Evolutionary conservation across 805 yeast species (phyloP).

Genomic region (Candida silvicultrix): DNA sequence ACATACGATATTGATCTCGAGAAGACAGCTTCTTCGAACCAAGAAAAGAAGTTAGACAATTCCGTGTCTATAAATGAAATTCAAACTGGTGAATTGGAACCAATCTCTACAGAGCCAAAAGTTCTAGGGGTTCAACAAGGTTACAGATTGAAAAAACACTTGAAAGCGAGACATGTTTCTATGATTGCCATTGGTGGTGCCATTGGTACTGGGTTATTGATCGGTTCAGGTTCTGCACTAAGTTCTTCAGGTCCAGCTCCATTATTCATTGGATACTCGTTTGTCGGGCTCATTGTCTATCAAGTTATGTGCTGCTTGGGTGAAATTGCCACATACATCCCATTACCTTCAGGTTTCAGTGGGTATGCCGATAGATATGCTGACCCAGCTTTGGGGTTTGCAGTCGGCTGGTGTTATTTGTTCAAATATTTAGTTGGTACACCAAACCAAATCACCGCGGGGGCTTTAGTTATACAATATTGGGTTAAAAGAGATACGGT

Average conservation of each 20-base stretch:
- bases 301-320: slow-evolving; percentile 65
- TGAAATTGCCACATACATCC: slow-evolving; percentile 63
- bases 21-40: no score
- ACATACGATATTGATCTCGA: no score
- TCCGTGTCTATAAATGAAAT: neutral
- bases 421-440: slow-evolving; percentile 21
- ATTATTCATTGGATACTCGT: slow-evolving; percentile 52
- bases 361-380: slow-evolving; percentile 47
- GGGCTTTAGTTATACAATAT: slow-evolving; percentile 42
- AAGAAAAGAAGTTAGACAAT: no score
- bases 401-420: slow-evolving; percentile 23
- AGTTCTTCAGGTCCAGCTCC: slow-evolving; percentile 53
- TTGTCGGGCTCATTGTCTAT: slow-evolving; percentile 67
- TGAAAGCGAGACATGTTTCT: slow-evolving; percentile 54
- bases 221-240: slow-evolving; percentile 58
- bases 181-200: slow-evolving; percentile 71
- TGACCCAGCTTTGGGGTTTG: slow-evolving; percentile 23
- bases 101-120: slow-evolving; percentile 2
- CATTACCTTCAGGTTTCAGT: slow-evolving; percentile 59
- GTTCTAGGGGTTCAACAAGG: slow-evolving; percentile 17
- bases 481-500: slow-evolving; percentile 38
- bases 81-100: neutral
- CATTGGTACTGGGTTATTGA: slow-evolving; percentile 65
- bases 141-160: slow-evolving; percentile 18
- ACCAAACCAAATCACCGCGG: slow-evolving; percentile 45